Evolutionary conservation across 176 grass and related monocot genomes (phyloP).

Genomic region (Olyra latifolia): DNA sequence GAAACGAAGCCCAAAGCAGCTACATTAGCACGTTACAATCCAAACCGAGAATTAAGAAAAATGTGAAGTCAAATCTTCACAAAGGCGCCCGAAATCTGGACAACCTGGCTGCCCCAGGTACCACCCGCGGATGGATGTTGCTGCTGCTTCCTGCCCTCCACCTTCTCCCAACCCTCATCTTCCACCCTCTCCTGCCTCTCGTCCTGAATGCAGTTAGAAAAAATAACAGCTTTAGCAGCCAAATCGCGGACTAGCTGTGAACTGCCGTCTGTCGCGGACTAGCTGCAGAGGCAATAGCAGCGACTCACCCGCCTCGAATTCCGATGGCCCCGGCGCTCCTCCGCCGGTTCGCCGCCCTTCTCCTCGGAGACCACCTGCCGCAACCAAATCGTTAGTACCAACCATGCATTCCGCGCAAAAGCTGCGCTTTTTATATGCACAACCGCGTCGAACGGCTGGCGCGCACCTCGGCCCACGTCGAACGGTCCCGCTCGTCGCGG

Average conservation of each 20-base stretch:
- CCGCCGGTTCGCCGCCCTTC: conserved; percentile 18
- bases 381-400: background rate
- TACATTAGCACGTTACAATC: background rate
- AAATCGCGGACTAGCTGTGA: background rate
- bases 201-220: background rate
- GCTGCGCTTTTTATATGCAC: background rate
- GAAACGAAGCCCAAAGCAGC: background rate
- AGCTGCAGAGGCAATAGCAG: background rate
- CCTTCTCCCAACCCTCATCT: conserved; percentile 34
- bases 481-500: conserved; percentile 60
- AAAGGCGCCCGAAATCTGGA: background rate
- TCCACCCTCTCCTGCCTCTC: conserved; percentile 23
- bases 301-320: conserved; percentile 38
- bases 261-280: background rate
- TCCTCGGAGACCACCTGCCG: conserved; percentile 35
- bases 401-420: background rate
- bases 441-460: conserved; percentile 10
- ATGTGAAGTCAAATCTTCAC: background rate
- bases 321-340: conserved; percentile 16
- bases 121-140: conserved; percentile 1
- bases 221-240: background rate
- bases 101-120: conserved; percentile 15
- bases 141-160: conserved; percentile 34
- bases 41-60: background rate
- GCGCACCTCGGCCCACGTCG: conserved; percentile 88